phyloP scores from a whole-genome alignment of 2,329 filamentous ascomycete species.

The Aspergillus aculeatus region DNA sequence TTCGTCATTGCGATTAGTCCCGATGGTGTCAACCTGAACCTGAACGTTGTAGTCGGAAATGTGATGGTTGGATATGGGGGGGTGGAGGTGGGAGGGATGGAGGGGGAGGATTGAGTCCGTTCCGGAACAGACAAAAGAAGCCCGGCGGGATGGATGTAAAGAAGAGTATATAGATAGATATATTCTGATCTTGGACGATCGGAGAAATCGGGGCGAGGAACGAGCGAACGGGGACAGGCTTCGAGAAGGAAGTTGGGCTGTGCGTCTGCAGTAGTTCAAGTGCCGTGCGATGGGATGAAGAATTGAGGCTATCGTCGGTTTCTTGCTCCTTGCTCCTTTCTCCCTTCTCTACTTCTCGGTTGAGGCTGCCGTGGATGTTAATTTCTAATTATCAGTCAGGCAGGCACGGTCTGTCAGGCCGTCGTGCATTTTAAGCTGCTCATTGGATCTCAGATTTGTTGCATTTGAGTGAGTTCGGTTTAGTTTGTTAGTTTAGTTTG shows the following conservation, averaged over 20 bases:
- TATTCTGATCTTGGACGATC: background rate
- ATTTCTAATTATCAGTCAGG: slow-evolving; percentile 14
- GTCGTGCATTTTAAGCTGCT: slow-evolving; percentile 21
- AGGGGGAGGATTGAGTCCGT: background rate
- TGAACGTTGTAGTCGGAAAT: background rate
- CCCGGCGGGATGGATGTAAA: background rate
- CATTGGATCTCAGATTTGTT: slow-evolving; percentile 6
- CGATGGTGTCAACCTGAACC: background rate
- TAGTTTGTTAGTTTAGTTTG: background rate
- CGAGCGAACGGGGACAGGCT: slow-evolving; percentile 11
- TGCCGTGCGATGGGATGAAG: slow-evolving; percentile 3
- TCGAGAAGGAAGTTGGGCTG: slow-evolving; percentile 25
- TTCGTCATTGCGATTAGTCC: background rate
- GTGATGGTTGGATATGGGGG: background rate
- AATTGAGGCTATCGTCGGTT: slow-evolving; percentile 2
- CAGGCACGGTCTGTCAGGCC: slow-evolving; percentile 27
- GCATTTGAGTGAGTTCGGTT: background rate
- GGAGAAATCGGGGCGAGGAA: slow-evolving; percentile 3
- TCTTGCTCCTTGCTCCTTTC: too few species aligned
- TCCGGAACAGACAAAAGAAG: background rate
- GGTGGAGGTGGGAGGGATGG: background rate
- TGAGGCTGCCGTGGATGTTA: background rate
- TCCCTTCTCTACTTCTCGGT: background rate
- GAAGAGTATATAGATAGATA: background rate
- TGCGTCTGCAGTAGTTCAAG: slow-evolving; percentile 21